A percentile compares a stretch with the other conserved stretches of the same genome.
phyloP scores from a whole-genome alignment of 2,329 filamentous ascomycete genomes.

The Zarea fungicola region DNA sequence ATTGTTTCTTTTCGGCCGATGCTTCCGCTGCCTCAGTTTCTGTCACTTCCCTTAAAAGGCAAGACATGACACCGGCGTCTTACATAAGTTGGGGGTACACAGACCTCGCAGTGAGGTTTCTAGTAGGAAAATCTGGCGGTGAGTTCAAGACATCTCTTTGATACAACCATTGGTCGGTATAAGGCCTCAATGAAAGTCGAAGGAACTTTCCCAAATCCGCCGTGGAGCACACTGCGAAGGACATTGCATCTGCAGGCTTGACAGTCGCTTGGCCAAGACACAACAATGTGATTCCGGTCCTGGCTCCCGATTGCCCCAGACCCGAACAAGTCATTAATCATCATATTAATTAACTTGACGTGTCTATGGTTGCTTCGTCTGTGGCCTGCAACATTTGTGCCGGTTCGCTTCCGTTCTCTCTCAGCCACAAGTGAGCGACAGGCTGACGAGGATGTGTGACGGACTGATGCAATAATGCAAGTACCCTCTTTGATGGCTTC shows the following conservation, averaged over 20 bases:
- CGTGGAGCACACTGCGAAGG: too few species aligned
- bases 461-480: not conserved
- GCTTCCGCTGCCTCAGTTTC: too few species aligned
- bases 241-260: too few species aligned
- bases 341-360: too few species aligned
- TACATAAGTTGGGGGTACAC: not conserved
- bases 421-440: not conserved
- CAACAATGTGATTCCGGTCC: too few species aligned
- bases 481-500: not conserved
- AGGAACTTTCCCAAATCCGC: too few species aligned
- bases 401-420: not conserved
- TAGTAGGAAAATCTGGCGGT: slow-evolving; percentile 6
- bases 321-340: too few species aligned
- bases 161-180: not conserved
- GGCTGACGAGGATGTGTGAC: not conserved
- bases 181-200: too few species aligned
- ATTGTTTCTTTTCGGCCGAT: not conserved
- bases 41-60: not conserved
- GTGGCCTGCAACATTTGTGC: not conserved
- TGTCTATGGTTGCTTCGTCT: not conserved
- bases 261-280: too few species aligned
- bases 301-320: too few species aligned
- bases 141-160: not conserved
- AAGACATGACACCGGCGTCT: not conserved
- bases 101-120: not conserved